Percentiles rank a stretch among this genome's conserved stretches.
Conservation (phyloP, 2,329 filamentous ascomycete genomes). For the Talaromyces sp. region DNA sequence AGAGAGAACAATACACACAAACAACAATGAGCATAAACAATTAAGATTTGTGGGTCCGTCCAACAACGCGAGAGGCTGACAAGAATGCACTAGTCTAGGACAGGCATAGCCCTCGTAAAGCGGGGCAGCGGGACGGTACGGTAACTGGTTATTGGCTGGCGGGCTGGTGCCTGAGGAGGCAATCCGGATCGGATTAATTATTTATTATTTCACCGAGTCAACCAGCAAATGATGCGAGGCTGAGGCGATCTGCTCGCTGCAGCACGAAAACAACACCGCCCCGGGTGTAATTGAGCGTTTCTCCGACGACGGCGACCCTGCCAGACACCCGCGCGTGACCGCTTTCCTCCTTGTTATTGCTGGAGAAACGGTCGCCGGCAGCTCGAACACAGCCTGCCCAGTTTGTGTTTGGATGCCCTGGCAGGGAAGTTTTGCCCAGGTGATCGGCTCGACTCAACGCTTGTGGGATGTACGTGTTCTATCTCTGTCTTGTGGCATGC, state of each 20-base stretch:
- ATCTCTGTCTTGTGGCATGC: neutral
- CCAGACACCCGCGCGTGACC: slow-evolving; percentile 20
- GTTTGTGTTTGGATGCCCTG: slow-evolving; percentile 10
- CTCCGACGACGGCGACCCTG: slow-evolving; percentile 32
- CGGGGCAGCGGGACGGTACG: neutral
- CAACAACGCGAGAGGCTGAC: neutral
- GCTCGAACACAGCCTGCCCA: neutral
- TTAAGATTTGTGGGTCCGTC: neutral
- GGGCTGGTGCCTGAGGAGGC: neutral
- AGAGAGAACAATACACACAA: neutral
- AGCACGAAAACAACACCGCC: neutral
- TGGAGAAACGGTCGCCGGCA: neutral
- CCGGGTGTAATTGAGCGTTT: slow-evolving; percentile 17
- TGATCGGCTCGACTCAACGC: neutral
- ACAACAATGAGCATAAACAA: neutral
- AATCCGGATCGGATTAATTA: neutral
- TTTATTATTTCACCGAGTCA: neutral
- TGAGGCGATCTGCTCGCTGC: neutral
- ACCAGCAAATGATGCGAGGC: neutral
- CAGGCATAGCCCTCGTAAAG: neutral
- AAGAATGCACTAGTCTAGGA: neutral
- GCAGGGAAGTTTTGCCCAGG: slow-evolving; percentile 11
- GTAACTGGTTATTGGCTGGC: neutral
- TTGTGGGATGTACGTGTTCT: neutral
- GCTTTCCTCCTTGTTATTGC: slow-evolving; percentile 14